phyloP scores from a whole-genome alignment of 2,329 filamentous ascomycete species.

The Curvularia hawaiiensis region DNA sequence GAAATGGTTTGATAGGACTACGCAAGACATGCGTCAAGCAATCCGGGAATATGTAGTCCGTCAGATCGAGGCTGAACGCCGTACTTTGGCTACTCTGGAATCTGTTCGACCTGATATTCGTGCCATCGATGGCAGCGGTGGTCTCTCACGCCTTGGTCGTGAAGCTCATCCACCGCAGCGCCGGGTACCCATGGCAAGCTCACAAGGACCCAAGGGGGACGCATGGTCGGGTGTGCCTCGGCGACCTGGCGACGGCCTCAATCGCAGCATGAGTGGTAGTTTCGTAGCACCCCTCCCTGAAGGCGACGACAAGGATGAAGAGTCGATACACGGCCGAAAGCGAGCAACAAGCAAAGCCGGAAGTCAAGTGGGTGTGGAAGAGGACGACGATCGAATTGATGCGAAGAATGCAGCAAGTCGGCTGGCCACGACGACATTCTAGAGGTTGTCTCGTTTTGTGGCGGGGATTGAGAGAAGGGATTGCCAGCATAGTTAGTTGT shows the following conservation, averaged over 20 bases:
- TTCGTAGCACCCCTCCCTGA: constrained; percentile 64
- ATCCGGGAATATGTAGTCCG: constrained; percentile 92
- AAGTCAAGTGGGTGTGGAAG: constrained; percentile 69
- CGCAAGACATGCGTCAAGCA: constrained; percentile 79
- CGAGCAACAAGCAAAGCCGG: constrained; percentile 55
- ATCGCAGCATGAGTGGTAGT: constrained; percentile 76
- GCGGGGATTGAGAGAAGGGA: constrained; percentile 11
- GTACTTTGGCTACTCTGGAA: constrained; percentile 90
- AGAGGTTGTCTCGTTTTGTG: constrained; percentile 25
- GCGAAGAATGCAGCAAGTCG: constrained; percentile 93
- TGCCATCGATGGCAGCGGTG: constrained; percentile 88
- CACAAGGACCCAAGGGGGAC: constrained; percentile 96
- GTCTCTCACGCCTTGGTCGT: constrained; percentile 84
- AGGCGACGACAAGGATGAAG: constrained; percentile 62
- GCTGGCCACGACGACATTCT: constrained; percentile 94
- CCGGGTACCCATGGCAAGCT: constrained; percentile 78
- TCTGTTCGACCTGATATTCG: constrained; percentile 91
- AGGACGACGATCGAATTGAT: constrained; percentile 93
- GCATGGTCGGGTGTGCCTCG: constrained; percentile 95
- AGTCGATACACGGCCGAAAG: constrained; percentile 55
- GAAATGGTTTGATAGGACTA: constrained; percentile 87
- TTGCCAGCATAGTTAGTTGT: constrained; percentile 2
- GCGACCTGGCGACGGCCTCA: constrained; percentile 73
- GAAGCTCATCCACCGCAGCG: constrained; percentile 80
- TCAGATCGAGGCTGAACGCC: constrained; percentile 93